Evolutionary conservation across 2,329 filamentous ascomycete species (phyloP), one percentile per base, ranked within the genome.

Genomic region (Aphanocladium album): DNA sequence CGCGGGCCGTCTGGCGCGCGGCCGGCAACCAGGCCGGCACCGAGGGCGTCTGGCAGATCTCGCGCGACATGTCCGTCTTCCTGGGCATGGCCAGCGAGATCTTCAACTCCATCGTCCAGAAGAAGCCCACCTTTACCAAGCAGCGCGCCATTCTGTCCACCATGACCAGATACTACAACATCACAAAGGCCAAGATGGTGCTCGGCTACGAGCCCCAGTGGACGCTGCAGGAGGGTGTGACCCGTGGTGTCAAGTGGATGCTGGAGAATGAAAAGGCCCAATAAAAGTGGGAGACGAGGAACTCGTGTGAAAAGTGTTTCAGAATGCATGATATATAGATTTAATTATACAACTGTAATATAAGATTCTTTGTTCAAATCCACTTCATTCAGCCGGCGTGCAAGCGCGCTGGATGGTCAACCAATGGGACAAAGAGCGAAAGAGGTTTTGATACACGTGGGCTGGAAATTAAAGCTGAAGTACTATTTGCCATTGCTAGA

Each of bases 121-220:
- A 79, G 71, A 77, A 77, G 41, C 78, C 84, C 2, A 86, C 80
- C 19, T 81, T 88, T 67, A 87, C 77, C 68, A 78, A 80, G 66
- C 80, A 83, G 75, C 77, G 82, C 60, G 83, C 89, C 63, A 77
- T 82, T 65, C 90, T 88, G 72, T 85, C 84, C 69, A 87, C 83
- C 71, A 89, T 91, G 86, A 89, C 86, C 61, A 80, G 89, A 61
- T 93, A 91, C 75, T 91, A 89, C 74, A 86, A 86, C 75, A 91
- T 91, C 70, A 77, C 79, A 62, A 93, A 93, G 81, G 89, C 89
- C 60, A 89, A 85, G 79, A 78, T 72, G 67, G 79, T 89, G 66
- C 76, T 93, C 60, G 87, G 87, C 3, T 93, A 93, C 74, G 72
- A 76, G 71, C 89, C 89, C 3, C 74, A 90, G 58, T 85, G 89